Conservation (phyloP, 805 yeast genomes). For the Ogataea allantospora region DNA sequence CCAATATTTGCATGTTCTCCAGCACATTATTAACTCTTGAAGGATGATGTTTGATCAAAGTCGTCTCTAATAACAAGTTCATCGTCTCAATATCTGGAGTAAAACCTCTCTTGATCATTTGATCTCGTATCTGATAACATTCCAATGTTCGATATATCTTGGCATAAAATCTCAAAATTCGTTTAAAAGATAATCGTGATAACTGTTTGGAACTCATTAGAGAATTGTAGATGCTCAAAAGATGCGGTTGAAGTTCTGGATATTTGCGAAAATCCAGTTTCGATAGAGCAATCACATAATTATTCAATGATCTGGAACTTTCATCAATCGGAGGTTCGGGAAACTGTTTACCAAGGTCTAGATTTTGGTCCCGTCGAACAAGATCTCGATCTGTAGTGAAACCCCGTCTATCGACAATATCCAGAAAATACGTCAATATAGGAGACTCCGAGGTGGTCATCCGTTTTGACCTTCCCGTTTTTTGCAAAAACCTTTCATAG, state of each 20-base stretch:
- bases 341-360: conserved; percentile 1
- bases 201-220: conserved; percentile 10
- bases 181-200: conserved; percentile 11
- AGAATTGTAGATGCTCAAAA: conserved; percentile 10
- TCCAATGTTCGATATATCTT: conserved; percentile 13
- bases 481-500: neutral
- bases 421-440: conserved; percentile 1
- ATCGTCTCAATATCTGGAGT: conserved; percentile 12
- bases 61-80: conserved; percentile 12
- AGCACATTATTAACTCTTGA: conserved; percentile 8
- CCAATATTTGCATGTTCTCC: conserved; percentile 10
- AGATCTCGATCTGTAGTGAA: conserved; percentile 1
- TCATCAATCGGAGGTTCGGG: conserved; percentile 12
- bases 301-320: conserved; percentile 6
- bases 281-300: conserved; percentile 9
- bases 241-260: conserved; percentile 4
- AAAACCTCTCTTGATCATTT: conserved; percentile 13
- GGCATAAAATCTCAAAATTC: conserved; percentile 14
- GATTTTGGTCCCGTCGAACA: conserved; percentile 5
- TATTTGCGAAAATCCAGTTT: conserved; percentile 5
- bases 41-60: conserved; percentile 13
- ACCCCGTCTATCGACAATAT: conserved; percentile 6
- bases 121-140: conserved; percentile 13
- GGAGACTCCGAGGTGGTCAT: neutral
- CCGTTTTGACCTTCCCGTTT: neutral